A percentile compares a stretch with the other conserved stretches of the same genome.
These are phyloP conservation scores for Jaenimonas drosophilae DNA, from an alignment of 208 protist species.

Conservation along the genomic window DNA sequence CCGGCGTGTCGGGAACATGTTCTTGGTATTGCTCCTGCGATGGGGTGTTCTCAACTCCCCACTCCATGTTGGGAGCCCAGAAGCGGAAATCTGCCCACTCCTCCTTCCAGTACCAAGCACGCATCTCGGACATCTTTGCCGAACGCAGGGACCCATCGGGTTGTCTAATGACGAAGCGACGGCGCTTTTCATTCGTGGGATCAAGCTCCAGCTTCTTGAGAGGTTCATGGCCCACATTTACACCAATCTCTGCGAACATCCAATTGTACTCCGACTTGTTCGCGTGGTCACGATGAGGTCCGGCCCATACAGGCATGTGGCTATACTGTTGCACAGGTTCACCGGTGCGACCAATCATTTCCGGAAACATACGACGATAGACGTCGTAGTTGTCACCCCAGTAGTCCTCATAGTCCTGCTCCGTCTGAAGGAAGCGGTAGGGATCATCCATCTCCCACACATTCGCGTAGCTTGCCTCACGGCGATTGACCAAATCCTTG, in stretches of 20 bases:
- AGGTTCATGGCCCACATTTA: constrained; percentile 89
- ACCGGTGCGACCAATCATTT: constrained; percentile 87
- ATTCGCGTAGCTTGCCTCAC: constrained; percentile 91
- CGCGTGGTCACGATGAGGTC: constrained; percentile 83
- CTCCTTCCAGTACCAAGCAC: constrained; percentile 93
- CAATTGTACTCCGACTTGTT: constrained; percentile 92
- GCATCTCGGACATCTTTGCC: constrained; percentile 94
- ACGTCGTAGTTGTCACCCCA: constrained; percentile 94
- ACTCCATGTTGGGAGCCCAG: constrained; percentile 92
- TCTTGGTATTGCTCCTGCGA: constrained; percentile 91
- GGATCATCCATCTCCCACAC: constrained; percentile 94
- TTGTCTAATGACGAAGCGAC: constrained; percentile 88
- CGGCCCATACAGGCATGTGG: constrained; percentile 88
- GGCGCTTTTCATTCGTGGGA: constrained; percentile 89
- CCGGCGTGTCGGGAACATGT: constrained; percentile 85
- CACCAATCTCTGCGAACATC: constrained; percentile 92
- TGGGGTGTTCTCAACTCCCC: constrained; percentile 88
- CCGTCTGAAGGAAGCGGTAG: constrained; percentile 91
- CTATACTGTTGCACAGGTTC: constrained; percentile 92
- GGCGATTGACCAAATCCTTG: constrained; percentile 85
- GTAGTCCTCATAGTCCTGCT: constrained; percentile 91
- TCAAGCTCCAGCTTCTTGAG: constrained; percentile 90
- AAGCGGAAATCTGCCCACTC: constrained; percentile 93
- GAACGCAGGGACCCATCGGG: constrained; percentile 90
- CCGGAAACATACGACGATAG: constrained; percentile 90